Conservation (phyloP, 2,329 filamentous ascomycete genomes). For the Corynespora cassiicola region DNA sequence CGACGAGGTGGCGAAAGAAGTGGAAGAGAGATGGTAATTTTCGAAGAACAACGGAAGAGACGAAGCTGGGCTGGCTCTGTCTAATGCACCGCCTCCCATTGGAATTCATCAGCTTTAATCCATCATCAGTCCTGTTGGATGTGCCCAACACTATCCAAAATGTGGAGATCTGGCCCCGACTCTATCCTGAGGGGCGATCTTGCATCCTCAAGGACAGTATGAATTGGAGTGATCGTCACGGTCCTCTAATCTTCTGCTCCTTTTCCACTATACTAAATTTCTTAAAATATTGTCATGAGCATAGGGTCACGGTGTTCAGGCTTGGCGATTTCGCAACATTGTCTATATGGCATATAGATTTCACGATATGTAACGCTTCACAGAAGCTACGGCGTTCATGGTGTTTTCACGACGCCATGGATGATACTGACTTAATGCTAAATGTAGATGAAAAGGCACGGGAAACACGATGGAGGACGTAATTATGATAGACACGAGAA, state of each 20-base stretch:
- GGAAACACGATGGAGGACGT: too few species aligned
- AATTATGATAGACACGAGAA: too few species aligned
- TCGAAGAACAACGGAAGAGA: conserved; percentile 39
- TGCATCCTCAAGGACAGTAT: too few species aligned
- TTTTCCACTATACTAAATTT: conserved; percentile 2
- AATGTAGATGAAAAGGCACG: too few species aligned
- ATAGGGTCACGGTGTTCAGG: conserved; percentile 18
- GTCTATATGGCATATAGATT: conserved; percentile 16
- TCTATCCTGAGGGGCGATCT: too few species aligned
- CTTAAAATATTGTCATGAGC: conserved; percentile 6
- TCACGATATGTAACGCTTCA: too few species aligned
- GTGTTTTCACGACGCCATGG: too few species aligned
- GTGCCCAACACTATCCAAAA: too few species aligned
- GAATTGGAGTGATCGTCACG: background rate
- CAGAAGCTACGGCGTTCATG: too few species aligned
- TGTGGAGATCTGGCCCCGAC: too few species aligned
- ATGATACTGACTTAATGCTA: too few species aligned
- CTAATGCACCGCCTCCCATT: background rate
- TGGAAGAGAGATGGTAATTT: conserved; percentile 44
- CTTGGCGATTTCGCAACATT: conserved; percentile 9
- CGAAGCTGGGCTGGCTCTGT: conserved; percentile 29
- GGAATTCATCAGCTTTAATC: background rate
- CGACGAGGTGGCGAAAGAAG: conserved; percentile 42
- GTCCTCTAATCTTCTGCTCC: background rate
- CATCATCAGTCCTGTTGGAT: too few species aligned